Base-by-base conservation (phyloP, 2,329 filamentous ascomycete genomes). In the Cladophialophora carrionii region DNA sequence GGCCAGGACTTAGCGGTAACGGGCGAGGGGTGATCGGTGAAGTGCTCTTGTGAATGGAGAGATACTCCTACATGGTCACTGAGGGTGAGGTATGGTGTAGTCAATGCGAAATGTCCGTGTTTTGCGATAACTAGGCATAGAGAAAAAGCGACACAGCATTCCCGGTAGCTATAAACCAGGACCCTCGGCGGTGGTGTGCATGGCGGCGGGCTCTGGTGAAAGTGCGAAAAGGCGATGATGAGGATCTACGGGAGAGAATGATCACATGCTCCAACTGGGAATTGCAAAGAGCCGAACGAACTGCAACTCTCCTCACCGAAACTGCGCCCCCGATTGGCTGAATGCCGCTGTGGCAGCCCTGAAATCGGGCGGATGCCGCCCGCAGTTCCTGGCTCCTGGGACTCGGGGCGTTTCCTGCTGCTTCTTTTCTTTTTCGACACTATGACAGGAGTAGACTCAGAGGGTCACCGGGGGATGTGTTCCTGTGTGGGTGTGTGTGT, bases 201-300 rank as follows among this genome's bases (percentile, higher is more conserved):
- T 22, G 26, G 48, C 51, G 29, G 46, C 57, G 37, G 24, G 29
- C 34, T n/a, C 12, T 17, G 17, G 53, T 24, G 41, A 22, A n/a
- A 57, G 53, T n/a, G 43, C 22, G 46, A 48, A 49, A 32, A 49
- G 37, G 37, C 29, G 58, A 49, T 43, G 55, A 57, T 57, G 54
- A 46, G 34, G 55, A 57, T 57, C 55, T 58, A 24, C 56, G 41
- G 41, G 20, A 22, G 20, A 34, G 46, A 37, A 31, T 60, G 62
- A 64, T 64, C 62, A 64, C 62, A 64, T 64, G 62, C 62, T 61
- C 58, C 61, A 31, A 14, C 46, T 52, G 37, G 43, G 12, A 24
- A 32, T 48, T 51, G 14, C 26, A n/a, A 53, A 41, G 43, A 52
- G 57, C 57, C 57, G 57, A 59, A 41, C 22, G 26, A 54, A 52